A percentile compares a stretch with the other conserved stretches of the same genome.
These are phyloP conservation scores for Metarhizium anisopliae DNA, from an alignment of 2,329 filamentous ascomycete species.

Conservation along the genomic window DNA sequence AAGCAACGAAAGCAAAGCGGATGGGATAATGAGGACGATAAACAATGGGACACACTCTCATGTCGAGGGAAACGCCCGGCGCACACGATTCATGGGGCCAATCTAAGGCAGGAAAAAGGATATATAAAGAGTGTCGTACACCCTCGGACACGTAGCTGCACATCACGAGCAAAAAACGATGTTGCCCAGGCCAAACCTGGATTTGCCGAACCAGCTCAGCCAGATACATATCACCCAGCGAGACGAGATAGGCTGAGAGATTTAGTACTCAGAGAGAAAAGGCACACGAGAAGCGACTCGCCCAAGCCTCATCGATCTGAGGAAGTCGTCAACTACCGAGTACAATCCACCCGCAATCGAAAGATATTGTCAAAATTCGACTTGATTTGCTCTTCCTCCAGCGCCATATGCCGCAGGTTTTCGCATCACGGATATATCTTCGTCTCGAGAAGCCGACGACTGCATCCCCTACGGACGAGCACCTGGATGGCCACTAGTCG, in stretches of 20 bases:
- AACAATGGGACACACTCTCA: slow-evolving; percentile 2
- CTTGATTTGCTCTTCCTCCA: neutral
- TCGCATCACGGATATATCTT: neutral
- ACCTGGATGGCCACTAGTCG: neutral
- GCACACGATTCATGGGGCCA: neutral
- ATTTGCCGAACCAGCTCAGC: neutral
- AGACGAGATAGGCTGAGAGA: neutral
- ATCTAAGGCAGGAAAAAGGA: neutral
- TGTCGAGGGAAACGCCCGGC: neutral
- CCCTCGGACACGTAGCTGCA: neutral
- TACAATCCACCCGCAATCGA: neutral
- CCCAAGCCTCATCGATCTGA: neutral
- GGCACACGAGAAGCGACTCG: neutral
- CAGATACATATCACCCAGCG: neutral
- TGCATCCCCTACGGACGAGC: neutral
- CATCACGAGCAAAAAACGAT: neutral
- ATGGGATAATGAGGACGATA: neutral
- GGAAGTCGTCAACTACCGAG: no score
- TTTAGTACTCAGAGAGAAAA: neutral
- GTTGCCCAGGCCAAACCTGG: neutral
- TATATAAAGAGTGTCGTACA: slow-evolving; percentile 1
- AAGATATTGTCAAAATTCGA: neutral
- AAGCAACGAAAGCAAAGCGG: neutral
- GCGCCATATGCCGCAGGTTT: neutral
- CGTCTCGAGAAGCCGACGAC: neutral